These are phyloP conservation scores for Nicotiana obtusifolia DNA, from an alignment of 257 asterid genomes.

Conservation along the genomic window DNA sequence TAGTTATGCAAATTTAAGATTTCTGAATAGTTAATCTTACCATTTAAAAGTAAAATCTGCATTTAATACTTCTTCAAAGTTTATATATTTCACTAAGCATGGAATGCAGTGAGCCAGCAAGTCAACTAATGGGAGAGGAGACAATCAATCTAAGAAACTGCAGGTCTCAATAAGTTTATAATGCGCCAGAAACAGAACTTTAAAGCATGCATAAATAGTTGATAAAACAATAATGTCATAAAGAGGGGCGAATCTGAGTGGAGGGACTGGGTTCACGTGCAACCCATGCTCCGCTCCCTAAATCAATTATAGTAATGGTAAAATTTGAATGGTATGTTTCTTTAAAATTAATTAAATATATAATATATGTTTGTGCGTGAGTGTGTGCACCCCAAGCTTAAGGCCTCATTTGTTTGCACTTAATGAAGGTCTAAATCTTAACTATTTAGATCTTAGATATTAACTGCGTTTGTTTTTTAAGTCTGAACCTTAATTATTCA, in stretches of 20 bases:
- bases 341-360: too few relatives aligned
- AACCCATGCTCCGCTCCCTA: too few relatives aligned
- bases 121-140: background rate
- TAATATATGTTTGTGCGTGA: too few relatives aligned
- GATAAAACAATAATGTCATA: background rate
- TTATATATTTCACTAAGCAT: background rate
- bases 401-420: too few relatives aligned
- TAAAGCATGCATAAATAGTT: constrained; percentile 1
- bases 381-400: too few relatives aligned
- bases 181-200: background rate
- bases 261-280: too few relatives aligned
- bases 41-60: background rate
- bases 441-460: too few relatives aligned
- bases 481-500: too few relatives aligned
- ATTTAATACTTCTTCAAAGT: background rate
- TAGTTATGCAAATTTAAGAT: constrained; percentile 1
- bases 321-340: too few relatives aligned
- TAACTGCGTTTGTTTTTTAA: too few relatives aligned
- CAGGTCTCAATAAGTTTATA: constrained; percentile 4
- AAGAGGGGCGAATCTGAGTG: background rate
- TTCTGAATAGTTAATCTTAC: background rate
- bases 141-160: background rate
- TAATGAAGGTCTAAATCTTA: too few relatives aligned
- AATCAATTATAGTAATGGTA: too few relatives aligned
- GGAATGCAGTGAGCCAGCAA: background rate